Conservation (phyloP, 169 alveolate genomes). For the Blepharisma undulans region DNA sequence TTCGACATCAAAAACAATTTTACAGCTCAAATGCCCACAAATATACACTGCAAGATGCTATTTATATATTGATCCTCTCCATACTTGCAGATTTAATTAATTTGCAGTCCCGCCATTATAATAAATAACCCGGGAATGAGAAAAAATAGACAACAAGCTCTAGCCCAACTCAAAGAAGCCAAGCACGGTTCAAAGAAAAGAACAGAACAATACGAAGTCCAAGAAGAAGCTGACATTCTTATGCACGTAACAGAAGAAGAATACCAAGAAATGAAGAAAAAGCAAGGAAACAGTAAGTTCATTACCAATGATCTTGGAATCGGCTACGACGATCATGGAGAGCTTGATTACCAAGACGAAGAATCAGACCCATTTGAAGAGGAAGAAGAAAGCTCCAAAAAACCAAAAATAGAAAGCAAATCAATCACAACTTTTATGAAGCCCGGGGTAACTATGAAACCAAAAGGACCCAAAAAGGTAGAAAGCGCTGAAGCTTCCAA, state of each 20-base stretch:
- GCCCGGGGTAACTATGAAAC: not conserved
- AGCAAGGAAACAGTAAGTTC: not conserved
- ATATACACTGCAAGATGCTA: not conserved
- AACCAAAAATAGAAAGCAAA: not conserved
- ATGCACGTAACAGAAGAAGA: not conserved
- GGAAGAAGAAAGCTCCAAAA: not conserved
- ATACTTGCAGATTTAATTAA: not conserved
- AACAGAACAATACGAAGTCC: not conserved
- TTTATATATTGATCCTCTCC: not conserved
- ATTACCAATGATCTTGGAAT: slow-evolving; percentile 7
- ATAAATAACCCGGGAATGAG: slow-evolving; percentile 18
- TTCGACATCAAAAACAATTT: no score
- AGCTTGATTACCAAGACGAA: not conserved
- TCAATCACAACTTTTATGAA: not conserved
- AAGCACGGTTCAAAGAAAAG: not conserved
- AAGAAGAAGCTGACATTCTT: slow-evolving; percentile 1
- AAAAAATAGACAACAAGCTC: not conserved
- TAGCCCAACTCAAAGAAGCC: not conserved
- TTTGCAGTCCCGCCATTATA: not conserved
- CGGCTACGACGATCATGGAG: slow-evolving; percentile 38
- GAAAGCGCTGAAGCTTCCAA: not conserved
- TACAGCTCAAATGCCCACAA: not conserved
- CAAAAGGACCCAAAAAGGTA: not conserved
- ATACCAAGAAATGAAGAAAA: slow-evolving; percentile 7
- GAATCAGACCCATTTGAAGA: not conserved